Percentiles rank a stretch among this genome's conserved stretches.
Conservation (phyloP, 768 basidiomycete genomes). For the Pleurotus giganteus region DNA sequence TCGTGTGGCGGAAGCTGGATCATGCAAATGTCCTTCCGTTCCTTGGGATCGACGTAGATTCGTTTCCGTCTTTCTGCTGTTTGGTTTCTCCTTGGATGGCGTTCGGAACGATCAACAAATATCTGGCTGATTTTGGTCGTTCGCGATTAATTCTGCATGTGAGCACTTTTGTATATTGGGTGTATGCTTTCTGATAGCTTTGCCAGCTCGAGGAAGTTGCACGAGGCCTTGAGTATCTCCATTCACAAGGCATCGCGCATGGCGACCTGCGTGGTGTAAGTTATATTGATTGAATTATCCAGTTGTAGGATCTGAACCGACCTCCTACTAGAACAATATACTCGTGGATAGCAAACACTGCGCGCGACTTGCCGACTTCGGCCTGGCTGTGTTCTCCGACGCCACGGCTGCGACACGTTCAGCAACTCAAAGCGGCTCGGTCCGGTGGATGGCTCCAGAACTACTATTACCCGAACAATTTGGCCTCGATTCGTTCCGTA, state of each 20-base stretch:
- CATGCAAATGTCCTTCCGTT: conserved; percentile 27
- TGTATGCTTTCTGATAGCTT: neutral
- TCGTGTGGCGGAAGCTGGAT: conserved; percentile 23
- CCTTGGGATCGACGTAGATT: conserved; percentile 21
- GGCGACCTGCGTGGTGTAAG: conserved; percentile 20
- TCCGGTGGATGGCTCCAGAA: conserved; percentile 31
- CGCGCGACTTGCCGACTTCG: conserved; percentile 28
- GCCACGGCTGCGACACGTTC: conserved; percentile 16
- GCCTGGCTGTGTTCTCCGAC: conserved; percentile 22
- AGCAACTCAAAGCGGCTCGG: conserved; percentile 16
- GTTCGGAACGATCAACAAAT: conserved; percentile 22
- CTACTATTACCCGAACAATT: conserved; percentile 21
- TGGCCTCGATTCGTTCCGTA: conserved; percentile 10
- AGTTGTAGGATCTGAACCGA: neutral
- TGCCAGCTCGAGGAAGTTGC: conserved; percentile 19
- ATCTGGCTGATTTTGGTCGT: conserved; percentile 17
- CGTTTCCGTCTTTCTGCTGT: conserved; percentile 21
- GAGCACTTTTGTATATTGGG: too few species aligned
- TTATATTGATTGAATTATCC: neutral
- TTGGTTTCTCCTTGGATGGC: conserved; percentile 30
- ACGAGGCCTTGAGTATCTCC: conserved; percentile 21
- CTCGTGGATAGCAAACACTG: conserved; percentile 19
- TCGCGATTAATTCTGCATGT: conserved; percentile 18
- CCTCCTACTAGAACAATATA: conserved; percentile 20
- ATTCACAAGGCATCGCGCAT: conserved; percentile 18